Conservation (phyloP, 768 basidiomycete genomes). For the Leccinum obscurum region DNA sequence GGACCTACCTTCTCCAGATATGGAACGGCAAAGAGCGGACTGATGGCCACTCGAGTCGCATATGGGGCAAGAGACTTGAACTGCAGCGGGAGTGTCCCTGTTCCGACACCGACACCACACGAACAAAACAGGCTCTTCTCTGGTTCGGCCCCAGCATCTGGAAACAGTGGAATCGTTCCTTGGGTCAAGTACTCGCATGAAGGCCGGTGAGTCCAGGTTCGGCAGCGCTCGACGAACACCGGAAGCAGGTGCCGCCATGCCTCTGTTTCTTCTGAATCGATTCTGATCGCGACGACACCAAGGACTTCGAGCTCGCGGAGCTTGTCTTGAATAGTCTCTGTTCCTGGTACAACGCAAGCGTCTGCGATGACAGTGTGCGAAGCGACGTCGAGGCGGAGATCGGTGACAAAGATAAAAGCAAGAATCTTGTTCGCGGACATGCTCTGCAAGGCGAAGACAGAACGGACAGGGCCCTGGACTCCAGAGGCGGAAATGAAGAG, state of each 20-base stretch:
- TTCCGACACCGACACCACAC: slow-evolving; percentile 52
- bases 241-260: slow-evolving; percentile 57
- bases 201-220: slow-evolving; percentile 48
- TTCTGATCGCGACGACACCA: slow-evolving; percentile 14
- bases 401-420: slow-evolving; percentile 47
- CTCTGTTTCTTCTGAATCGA: slow-evolving; percentile 19
- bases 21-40: slow-evolving; percentile 53
- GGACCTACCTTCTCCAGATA: too few species aligned
- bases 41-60: slow-evolving; percentile 50
- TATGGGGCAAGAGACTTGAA: slow-evolving; percentile 46
- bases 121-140: slow-evolving; percentile 47
- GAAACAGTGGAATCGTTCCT: slow-evolving; percentile 38
- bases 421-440: slow-evolving; percentile 22
- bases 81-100: slow-evolving; percentile 35
- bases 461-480: slow-evolving; percentile 13
- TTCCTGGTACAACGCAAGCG: slow-evolving; percentile 46
- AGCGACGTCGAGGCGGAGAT: slow-evolving; percentile 46
- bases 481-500: slow-evolving; percentile 32
- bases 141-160: slow-evolving; percentile 32
- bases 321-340: slow-evolving; percentile 3
- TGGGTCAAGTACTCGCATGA: slow-evolving; percentile 45
- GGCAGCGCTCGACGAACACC: slow-evolving; percentile 51
- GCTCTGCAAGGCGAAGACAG: slow-evolving; percentile 23
- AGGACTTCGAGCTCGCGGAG: slow-evolving; percentile 11
- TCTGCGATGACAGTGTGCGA: slow-evolving; percentile 54